phyloP scores from a whole-genome alignment of 1,284 basidiomycete species.

The Melampsora larici-populina region DNA sequence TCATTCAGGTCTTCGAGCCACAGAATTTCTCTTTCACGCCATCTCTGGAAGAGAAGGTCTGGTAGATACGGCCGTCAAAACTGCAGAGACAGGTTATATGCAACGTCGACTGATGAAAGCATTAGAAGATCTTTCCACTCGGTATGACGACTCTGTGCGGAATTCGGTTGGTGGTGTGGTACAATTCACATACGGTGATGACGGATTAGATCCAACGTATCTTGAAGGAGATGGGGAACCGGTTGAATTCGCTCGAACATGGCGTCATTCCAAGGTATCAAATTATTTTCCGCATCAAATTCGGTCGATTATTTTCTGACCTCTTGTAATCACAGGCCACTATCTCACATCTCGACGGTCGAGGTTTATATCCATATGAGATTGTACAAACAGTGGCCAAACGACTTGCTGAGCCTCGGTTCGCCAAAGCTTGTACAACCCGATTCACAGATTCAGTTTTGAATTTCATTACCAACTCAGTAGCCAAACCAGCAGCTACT shows the following conservation, averaged over 20 bases:
- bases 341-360: conserved; percentile 59
- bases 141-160: conserved; percentile 95
- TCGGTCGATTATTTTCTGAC: background rate
- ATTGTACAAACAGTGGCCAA: conserved; percentile 71
- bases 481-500: conserved; percentile 68
- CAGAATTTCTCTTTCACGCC: conserved; percentile 98
- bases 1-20: conserved; percentile 87
- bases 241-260: conserved; percentile 80
- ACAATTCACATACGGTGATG: conserved; percentile 95
- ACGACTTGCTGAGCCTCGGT: conserved; percentile 64
- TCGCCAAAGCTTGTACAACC: conserved; percentile 61
- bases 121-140: conserved; percentile 90
- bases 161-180: conserved; percentile 96
- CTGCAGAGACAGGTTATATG: conserved; percentile 93
- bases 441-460: conserved; percentile 75
- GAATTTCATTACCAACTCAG: conserved; percentile 67
- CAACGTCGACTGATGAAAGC: conserved; percentile 98
- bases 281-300: background rate
- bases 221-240: conserved; percentile 85
- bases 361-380: conserved; percentile 78
- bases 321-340: conserved; percentile 33
- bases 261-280: conserved; percentile 78
- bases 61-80: conserved; percentile 70
- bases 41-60: conserved; percentile 98
- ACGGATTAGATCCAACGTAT: conserved; percentile 94